Base-by-base conservation (phyloP, 2,329 filamentous ascomycete genomes). In the Talaromyces sp. region DNA sequence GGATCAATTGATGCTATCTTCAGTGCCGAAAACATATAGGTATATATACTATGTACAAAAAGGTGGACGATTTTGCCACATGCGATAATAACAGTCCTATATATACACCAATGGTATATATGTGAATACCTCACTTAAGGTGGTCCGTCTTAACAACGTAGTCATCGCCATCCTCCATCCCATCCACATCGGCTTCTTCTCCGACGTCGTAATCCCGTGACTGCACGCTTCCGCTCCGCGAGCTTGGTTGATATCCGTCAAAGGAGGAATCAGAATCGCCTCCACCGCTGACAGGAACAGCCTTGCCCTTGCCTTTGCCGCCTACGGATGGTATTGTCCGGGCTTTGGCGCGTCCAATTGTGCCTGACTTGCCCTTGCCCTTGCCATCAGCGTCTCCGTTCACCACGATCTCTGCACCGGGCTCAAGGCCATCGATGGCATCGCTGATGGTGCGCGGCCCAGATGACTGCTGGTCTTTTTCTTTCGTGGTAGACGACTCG, bases 401-500 rank as follows among this genome's bases (percentile, higher is more conserved):
- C 3, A 65, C 62, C 4, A 60, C 63, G 17, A 69, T 58, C 19
- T 66, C 63, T 10, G 56, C 64, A 2, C 69, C 71, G 8, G 69
- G 48, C 8, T 63, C 70, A 48, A 75, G 70, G 12, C 71, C 72
- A 54, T 77, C 69, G 63, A 75, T 69, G 12, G 72, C 70, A 53
- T 76, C 72, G 29, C 67, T 70, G 58, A 76, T 74, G 3, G 74
- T 77, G 58, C 72, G 70, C 7, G 71, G 68, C 5, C 66, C 51
- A 7, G 56, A 41, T 19, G 46, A 24, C 59, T 43, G 17, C 59
- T 38, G 58, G 17, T 74, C 72, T 43, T 77, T 72, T 59, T 77
- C 75, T 63, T 79, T 77, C 63, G 79, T 76, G 54, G 80, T 69
- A 74, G 77, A 73, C 74, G 81, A 69, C 78, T 99, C 94, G 70